Evolutionary conservation across 768 basidiomycete genomes (phyloP), one percentile per base, ranked within the genome.

Genomic region (Boletellus sp.): DNA sequence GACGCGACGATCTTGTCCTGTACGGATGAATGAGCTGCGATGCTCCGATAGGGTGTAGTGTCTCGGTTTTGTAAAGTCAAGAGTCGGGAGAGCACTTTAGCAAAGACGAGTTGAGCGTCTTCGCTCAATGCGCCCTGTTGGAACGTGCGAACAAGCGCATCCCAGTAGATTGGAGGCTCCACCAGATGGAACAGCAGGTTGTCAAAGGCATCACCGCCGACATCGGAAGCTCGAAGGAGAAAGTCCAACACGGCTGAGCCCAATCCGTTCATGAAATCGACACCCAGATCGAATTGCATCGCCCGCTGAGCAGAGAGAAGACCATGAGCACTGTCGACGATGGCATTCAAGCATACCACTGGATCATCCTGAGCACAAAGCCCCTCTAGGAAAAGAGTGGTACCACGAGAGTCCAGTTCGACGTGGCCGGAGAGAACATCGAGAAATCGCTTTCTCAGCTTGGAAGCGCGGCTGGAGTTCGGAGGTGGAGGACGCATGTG

Each of bases 101-200:
- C 75, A 49, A 81, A 79, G 38, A 66, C 62, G 35, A 57, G 39
- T 48, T 77, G 72, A 2, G 68, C 72, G 1, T 58, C 45, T 17
- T 72, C 69, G 19, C 55, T 45, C 42, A 79, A 62, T 6, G 56
- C 47, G 10, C 58, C 62, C 11, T 55, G 53, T 28, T 66, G 57
- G 44, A 75, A 77, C 4, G 69, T 62, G 12, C 58, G 35, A 3
- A 60, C 50, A 38, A 75, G 72, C 1, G 56, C 53, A 19, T 38
- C 47, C 78, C 77, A 83, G 53, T 81, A 81, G 23, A 78, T 68
- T 0, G 78, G 72, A 3, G 80, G 80, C 1, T 81, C 72, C 3
- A 75, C 73, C 19, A 82, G 67, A 10, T 64, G 57, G 41, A 62
- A 39, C 34, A 83, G 33, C 12, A 82, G 42, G n/a, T 64, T 57